Base-by-base conservation (phyloP, 73 alveolate species). In the Paramecium tetraurelia region DNA sequence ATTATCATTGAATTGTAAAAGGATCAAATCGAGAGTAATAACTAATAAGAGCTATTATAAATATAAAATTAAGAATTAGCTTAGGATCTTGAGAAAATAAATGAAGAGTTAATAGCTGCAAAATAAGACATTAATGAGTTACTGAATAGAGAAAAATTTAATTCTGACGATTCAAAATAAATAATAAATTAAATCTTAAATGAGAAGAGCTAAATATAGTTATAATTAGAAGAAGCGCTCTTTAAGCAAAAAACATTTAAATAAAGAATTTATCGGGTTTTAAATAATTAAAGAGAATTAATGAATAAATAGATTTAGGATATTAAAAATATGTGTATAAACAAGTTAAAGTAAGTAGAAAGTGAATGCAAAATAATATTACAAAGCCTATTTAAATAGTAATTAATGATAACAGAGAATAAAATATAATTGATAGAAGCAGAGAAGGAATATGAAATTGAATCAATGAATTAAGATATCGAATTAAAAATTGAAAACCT, bases 321-420 rank as follows among this genome's bases (percentile, higher is more conserved):
- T 12, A 20, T 80, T 1, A 80, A 80, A 80, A 24, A 46, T 31
- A 22, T 22, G 24, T 14, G 20, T 31, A 0, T 22, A 22, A 80
- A n/a, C 21, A 80, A 48, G 11, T 22, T 43, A 5, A 80, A 46
- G 3, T 7, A 31, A 80, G 24, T 80, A 44, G 90, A 80, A 35
- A 41, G 90, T 43, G 90, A 80, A 80, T 80, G 76, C 18, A 80
- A 80, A 48, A 22, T 80, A 7, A 20, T 80, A 41, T 43, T 80
- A n/a, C 29, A 80, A 48, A 41, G 35, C 5, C 5, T 41, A 44
- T 46, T 16, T 21, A 80, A 80, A 22, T 40, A 46, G 6, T n/a
- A 44, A 38, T 31, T 20, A 18, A 35, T 80, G 44, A 20, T 10
- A 14, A 80, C 33, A 10, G 90, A 80, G 8, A 48, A 41, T 46